Evolutionary conservation across 768 basidiomycete species (phyloP).

Genomic region (Agrocybe chaxingu): DNA sequence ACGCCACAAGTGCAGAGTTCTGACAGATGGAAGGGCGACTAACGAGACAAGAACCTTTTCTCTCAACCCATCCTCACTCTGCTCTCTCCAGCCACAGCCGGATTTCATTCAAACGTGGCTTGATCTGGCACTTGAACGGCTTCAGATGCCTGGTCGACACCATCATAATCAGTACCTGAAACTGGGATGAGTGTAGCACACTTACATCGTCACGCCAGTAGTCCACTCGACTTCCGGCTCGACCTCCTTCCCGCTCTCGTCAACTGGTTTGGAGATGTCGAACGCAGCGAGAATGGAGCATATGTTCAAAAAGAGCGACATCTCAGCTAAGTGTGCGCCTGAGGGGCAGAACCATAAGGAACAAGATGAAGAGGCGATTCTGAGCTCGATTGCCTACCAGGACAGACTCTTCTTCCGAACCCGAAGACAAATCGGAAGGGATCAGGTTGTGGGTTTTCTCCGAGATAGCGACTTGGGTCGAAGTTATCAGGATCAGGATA

Average conservation of each 20-base stretch:
- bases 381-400: conserved; percentile 14
- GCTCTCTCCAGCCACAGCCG: conserved; percentile 10
- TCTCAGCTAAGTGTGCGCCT: conserved; percentile 29
- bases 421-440: conserved; percentile 31
- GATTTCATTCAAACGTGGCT: conserved; percentile 18
- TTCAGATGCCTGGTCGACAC: conserved; percentile 17
- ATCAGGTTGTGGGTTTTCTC: conserved; percentile 26
- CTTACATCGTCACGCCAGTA: conserved; percentile 24
- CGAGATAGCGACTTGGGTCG: conserved; percentile 29
- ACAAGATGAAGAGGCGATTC: not conserved
- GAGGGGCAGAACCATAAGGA: not conserved
- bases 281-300: conserved; percentile 34
- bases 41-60: not conserved
- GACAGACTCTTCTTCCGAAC: conserved; percentile 32
- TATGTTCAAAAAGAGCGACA: conserved; percentile 33
- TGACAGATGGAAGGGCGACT: not conserved
- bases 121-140: conserved; percentile 22
- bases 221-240: conserved; percentile 31
- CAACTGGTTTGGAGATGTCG: conserved; percentile 32
- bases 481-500: conserved; percentile 36
- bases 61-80: not conserved
- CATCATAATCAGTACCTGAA: not conserved
- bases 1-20: not conserved
- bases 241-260: conserved; percentile 31
- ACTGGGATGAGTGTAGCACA: not conserved